Base-by-base conservation (phyloP, 2,329 filamentous ascomycete species). In the Rugonectria rugulosa region DNA sequence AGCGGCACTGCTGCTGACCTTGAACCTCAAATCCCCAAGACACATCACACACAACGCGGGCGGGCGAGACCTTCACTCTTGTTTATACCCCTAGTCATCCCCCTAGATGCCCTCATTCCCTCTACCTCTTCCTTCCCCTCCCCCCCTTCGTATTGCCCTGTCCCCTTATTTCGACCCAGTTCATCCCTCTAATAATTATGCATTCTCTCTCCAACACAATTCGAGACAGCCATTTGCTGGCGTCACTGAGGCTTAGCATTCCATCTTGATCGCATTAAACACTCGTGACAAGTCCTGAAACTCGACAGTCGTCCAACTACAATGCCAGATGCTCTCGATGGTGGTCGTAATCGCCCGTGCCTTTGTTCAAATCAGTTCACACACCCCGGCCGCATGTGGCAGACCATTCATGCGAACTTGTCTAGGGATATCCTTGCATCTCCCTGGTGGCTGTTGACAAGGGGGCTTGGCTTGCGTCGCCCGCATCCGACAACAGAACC, bases 371-470 rank as follows among this genome's bases (percentile, higher is more conserved):
- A 53, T 43, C 37, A 38, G 37, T 44, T 41, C 53, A 53, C 31
- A 10, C 21, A 17, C 38, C 53, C 43, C 20, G 17, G 46, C 46
- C 53, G 26, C 15, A 45, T 53, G 38, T 53, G 43, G 42, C 27
- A 38, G 48, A 27, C 41, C 42, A 47, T 56, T 56, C 48, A 56
- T 56, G 53, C 53, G 52, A 43, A 43, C n/a, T 20, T 17, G 29
- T 46, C 34, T 48, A 47, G 48, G 52, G 29, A n/a, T 14, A 45
- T 37, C 53, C 53, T 50, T 43, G 48, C 32, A 9, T n/a, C 19
- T 23, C 19, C 23, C 32, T n/a, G 23, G 40, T 27, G n/a, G 24
- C 29, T 37, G 29, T 32, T 15, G 40, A 29, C 31, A 19, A 15
- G 21, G 37, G 36, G 37, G 8, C 8, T 4, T 4, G 32, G 14